Evolutionary conservation across 23 red algal species (phyloP).

Genomic region (Cyanidium caldarium): DNA sequence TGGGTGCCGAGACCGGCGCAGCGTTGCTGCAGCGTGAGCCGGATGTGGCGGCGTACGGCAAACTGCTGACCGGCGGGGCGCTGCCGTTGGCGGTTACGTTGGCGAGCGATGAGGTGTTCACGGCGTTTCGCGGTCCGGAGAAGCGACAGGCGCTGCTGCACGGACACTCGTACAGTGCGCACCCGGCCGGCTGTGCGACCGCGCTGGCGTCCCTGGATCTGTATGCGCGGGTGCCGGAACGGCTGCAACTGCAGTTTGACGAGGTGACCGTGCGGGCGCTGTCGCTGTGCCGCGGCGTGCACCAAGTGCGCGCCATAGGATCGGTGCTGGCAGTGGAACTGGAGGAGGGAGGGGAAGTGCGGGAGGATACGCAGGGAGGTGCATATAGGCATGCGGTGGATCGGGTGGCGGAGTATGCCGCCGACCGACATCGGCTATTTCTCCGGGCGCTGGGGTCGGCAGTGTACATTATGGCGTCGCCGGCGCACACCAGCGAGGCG

Average conservation of each 20-base stretch:
- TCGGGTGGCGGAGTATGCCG: neutral
- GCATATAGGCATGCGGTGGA: too few relatives aligned
- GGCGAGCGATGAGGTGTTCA: constrained; percentile 56
- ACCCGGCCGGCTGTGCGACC: constrained; percentile 79
- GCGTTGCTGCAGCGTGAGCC: constrained; percentile 31
- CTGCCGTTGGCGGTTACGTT: constrained; percentile 70
- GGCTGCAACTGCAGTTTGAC: neutral
- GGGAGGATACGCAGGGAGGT: too few relatives aligned
- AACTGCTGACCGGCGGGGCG: constrained; percentile 76
- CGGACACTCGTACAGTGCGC: constrained; percentile 89
- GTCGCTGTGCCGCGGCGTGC: constrained; percentile 19
- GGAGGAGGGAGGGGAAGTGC: too few relatives aligned
- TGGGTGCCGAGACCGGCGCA: constrained; percentile 43
- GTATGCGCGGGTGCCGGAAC: constrained; percentile 15
- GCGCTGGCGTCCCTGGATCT: constrained; percentile 29
- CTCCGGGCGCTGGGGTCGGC: constrained; percentile 2
- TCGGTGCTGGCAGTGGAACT: constrained; percentile 70
- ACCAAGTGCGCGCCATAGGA: constrained; percentile 29
- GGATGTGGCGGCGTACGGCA: constrained; percentile 71
- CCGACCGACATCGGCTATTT: neutral
- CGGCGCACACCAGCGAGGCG: too few relatives aligned
- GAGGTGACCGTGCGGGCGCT: constrained; percentile 20
- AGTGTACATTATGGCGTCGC: neutral
- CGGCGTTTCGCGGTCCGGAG: constrained; percentile 35
- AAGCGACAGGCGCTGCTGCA: constrained; percentile 75